phyloP scores from a whole-genome alignment of 116 monocot species.

The Iris pallida region DNA sequence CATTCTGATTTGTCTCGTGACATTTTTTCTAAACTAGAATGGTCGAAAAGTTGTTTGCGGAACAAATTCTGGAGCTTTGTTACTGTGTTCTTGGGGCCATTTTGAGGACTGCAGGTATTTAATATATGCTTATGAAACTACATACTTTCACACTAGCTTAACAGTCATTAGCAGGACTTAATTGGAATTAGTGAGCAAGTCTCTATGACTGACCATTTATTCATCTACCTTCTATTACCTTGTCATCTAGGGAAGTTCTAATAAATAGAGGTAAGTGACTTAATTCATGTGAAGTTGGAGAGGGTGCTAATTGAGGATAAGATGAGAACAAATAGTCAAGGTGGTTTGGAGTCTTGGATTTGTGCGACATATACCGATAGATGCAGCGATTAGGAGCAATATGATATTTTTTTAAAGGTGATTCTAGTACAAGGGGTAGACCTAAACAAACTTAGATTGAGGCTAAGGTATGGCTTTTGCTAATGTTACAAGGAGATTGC shows the following conservation, averaged over 20 bases:
- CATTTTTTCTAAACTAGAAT: conserved; percentile 35
- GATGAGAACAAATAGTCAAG: too few species aligned
- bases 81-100: conserved; percentile 88
- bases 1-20: not conserved
- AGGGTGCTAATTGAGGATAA: too few species aligned
- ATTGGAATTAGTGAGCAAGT: conserved; percentile 6
- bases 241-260: not conserved
- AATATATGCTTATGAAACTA: not conserved
- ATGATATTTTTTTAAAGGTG: too few species aligned
- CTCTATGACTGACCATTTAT: not conserved
- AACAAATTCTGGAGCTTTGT: conserved; percentile 69
- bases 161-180: not conserved
- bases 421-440: too few species aligned
- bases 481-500: too few species aligned
- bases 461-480: too few species aligned
- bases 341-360: too few species aligned
- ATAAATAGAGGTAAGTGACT: too few species aligned
- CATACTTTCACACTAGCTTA: not conserved
- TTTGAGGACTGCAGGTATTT: conserved; percentile 88
- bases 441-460: too few species aligned
- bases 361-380: too few species aligned
- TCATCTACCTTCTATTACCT: not conserved
- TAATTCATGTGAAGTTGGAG: too few species aligned
- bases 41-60: conserved; percentile 89
- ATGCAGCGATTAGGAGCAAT: too few species aligned